These are phyloP conservation scores for Dendrobium catenatum DNA, from an alignment of 106 monocot species.

Conservation along the genomic window DNA sequence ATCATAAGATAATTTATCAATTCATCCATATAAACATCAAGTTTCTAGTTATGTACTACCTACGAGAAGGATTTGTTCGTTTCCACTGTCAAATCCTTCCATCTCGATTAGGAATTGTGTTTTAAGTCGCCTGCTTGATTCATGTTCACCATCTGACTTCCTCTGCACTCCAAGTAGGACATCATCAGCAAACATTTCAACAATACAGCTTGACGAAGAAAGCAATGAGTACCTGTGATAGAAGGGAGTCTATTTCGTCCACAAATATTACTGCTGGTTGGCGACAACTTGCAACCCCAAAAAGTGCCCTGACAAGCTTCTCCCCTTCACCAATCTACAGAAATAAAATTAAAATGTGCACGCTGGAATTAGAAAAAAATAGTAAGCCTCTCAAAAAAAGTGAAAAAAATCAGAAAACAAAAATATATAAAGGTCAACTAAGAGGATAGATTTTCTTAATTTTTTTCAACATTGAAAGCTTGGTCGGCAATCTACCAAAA, in stretches of 20 bases:
- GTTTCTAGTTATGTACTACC: slow-evolving; percentile 25
- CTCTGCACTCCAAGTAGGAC: slow-evolving; percentile 39
- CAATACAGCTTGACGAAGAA: not conserved
- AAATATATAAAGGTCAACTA: not conserved
- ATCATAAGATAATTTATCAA: not conserved
- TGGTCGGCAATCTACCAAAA: not conserved
- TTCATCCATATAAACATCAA: not conserved
- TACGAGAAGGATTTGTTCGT: slow-evolving; percentile 90
- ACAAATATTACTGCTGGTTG: slow-evolving; percentile 99
- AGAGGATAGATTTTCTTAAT: not conserved
- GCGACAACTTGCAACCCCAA: slow-evolving; percentile 95
- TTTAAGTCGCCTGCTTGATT: slow-evolving; percentile 89
- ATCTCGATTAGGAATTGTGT: slow-evolving; percentile 99
- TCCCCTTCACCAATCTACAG: slow-evolving; percentile 96
- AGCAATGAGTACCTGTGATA: slow-evolving; percentile 70
- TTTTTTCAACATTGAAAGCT: not conserved
- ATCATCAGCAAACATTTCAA: not conserved
- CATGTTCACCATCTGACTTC: slow-evolving; percentile 97
- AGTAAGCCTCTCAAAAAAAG: not conserved
- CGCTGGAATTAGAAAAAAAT: not conserved
- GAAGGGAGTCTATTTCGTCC: slow-evolving; percentile 91
- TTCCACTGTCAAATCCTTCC: slow-evolving; percentile 94
- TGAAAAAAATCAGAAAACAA: not conserved
- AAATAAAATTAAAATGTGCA: not conserved
- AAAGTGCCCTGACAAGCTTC: slow-evolving; percentile 88